Conservation (phyloP, 2,329 filamentous ascomycete genomes). For the Colletotrichum melonis region DNA sequence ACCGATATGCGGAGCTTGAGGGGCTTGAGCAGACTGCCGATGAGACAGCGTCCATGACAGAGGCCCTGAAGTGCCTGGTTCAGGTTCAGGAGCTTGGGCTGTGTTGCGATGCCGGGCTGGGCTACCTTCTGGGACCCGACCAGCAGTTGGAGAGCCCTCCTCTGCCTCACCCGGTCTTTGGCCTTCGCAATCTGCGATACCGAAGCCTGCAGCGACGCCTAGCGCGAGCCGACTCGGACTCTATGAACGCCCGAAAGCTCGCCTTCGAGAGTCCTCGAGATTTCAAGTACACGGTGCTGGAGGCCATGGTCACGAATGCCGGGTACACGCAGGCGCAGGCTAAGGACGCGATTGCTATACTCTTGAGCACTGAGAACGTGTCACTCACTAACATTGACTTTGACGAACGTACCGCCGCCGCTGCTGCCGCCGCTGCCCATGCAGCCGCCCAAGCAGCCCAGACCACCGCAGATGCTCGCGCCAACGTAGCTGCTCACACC, state of each 20-base stretch:
- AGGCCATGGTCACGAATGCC: conserved; percentile 51
- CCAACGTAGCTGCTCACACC: background rate
- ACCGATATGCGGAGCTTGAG: conserved; percentile 68
- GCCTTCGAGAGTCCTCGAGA: conserved; percentile 41
- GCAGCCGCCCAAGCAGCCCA: background rate
- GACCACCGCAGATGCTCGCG: background rate
- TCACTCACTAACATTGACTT: conserved; percentile 45
- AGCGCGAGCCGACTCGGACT: conserved; percentile 2
- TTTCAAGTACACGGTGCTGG: conserved; percentile 46
- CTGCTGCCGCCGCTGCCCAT: background rate
- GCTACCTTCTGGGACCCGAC: conserved; percentile 74
- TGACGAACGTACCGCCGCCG: conserved; percentile 43
- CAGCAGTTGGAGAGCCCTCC: conserved; percentile 58
- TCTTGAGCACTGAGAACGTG: conserved; percentile 49
- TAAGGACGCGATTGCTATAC: conserved; percentile 47
- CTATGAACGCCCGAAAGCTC: conserved; percentile 38
- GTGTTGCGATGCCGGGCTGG: conserved; percentile 74
- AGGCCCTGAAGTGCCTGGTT: conserved; percentile 66
- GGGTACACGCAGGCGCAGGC: conserved; percentile 46
- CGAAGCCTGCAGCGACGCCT: conserved; percentile 32
- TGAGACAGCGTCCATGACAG: conserved; percentile 69
- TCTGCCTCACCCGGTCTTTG: conserved; percentile 49
- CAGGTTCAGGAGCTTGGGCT: conserved; percentile 72
- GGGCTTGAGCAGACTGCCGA: conserved; percentile 73
- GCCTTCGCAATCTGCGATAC: conserved; percentile 22